These are phyloP conservation scores for Parachaetomium inaequale DNA, from an alignment of 495 filamentous ascomycete genomes.

Conservation along the genomic window DNA sequence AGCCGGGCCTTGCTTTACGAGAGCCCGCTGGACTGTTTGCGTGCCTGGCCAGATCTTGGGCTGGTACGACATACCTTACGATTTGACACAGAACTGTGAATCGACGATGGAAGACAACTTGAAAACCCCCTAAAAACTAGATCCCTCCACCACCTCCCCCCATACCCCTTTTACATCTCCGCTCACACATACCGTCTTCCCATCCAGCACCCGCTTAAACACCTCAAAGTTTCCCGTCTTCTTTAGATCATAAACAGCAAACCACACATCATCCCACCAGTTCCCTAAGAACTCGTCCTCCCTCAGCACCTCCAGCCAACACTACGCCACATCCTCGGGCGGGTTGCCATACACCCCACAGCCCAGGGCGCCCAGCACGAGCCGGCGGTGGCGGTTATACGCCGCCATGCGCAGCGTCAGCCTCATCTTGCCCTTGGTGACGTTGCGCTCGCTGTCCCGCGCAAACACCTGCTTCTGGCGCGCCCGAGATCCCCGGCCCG, in stretches of 20 bases:
- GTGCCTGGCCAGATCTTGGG: too few species aligned
- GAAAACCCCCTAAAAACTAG: too few species aligned
- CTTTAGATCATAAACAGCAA: slow-evolving; percentile 40
- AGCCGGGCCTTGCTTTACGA: too few species aligned
- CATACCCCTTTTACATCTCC: too few species aligned
- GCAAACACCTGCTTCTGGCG: slow-evolving; percentile 33
- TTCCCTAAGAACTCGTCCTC: slow-evolving; percentile 58
- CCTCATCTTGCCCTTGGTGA: slow-evolving; percentile 58
- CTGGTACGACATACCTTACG: too few species aligned
- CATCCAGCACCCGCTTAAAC: background rate
- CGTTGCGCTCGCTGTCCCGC: slow-evolving; percentile 31
- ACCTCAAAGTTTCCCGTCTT: background rate
- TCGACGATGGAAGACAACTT: too few species aligned
- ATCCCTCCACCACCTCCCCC: too few species aligned
- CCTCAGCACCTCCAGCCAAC: slow-evolving; percentile 54
- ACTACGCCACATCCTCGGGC: slow-evolving; percentile 49
- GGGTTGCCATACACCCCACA: slow-evolving; percentile 63
- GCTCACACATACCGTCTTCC: background rate
- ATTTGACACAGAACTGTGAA: too few species aligned
- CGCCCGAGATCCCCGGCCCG: too few species aligned
- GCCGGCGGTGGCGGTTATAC: slow-evolving; percentile 43
- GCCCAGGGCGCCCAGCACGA: slow-evolving; percentile 62
- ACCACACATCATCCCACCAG: slow-evolving; percentile 52
- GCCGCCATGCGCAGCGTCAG: slow-evolving; percentile 53
- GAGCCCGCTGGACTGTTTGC: too few species aligned